Base-by-base conservation (phyloP, 352 stramenopile species). In the Pythium rishiriense region DNA sequence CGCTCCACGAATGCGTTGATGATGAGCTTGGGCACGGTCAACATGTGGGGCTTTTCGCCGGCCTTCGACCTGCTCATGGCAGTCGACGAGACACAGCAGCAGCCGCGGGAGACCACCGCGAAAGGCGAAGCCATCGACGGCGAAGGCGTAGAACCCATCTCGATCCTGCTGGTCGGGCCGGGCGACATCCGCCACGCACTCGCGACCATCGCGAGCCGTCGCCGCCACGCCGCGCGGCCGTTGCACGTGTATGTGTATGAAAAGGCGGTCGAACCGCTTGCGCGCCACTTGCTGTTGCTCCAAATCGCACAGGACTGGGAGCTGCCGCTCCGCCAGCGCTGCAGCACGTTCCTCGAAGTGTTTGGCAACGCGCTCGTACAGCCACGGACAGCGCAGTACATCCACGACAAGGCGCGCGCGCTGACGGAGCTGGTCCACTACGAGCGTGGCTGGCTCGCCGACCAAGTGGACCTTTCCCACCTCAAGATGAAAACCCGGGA, bases 341-440 rank as follows among this genome's bases (percentile, higher is more conserved):
- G 83, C 66, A 96, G 90, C 51, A 64, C 79, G 24, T 98, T 97
- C 56, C 76, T 98, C 39, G 94, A 98, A 66, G 82, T 98, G 9
- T 98, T 97, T 79, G 94, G 96, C 10, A 98, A 98, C 63, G 67
- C 78, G 17, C 72, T 91, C 5, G 72, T 98, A 21, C 92, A 98
- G 73, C 85, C 91, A 31, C 83, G 90, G 7, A 98, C 93, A 25
- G 83, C 70, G 33, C 69, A 69, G 24, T 97, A 97, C 64, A 88
- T 98, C 9, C 75, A 91, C 52, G 68, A 87, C 25, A 78, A 95
- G 37, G 78, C 75, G 22, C 86, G 85, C 54, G 10, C 74, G 53
- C 63, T 98, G 12, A 74, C 83, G 12, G 70, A 93, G 41, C 65
- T 97, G 25, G 48, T 97, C 31, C 79, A 90, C 63, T 81, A 94